phyloP scores from a whole-genome alignment of 805 yeast genomes.

The Kodamaea neixiangensis region DNA sequence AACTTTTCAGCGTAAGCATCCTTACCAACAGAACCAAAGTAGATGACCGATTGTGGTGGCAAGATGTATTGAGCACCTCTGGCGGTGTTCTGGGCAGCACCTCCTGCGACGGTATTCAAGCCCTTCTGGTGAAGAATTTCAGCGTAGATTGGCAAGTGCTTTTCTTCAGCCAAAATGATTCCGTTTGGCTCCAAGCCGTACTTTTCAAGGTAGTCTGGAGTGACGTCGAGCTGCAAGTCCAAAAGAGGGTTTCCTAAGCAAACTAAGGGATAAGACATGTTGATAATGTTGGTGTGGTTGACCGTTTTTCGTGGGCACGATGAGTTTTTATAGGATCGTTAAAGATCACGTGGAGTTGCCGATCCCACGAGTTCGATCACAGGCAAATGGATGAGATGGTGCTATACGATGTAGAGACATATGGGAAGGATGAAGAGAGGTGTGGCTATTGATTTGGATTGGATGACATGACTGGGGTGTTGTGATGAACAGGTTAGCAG shows the following conservation, averaged over 20 bases:
- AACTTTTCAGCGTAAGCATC: conserved; percentile 85
- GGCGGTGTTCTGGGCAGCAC: conserved; percentile 99
- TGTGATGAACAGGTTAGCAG: too few species aligned
- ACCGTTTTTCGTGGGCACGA: background rate
- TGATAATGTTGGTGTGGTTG: background rate
- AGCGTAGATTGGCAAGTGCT: conserved; percentile 82
- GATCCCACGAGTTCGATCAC: background rate
- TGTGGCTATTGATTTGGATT: too few species aligned
- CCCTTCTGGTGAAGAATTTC: conserved; percentile 66
- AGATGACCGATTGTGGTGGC: conserved; percentile 79
- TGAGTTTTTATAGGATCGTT: conserved; percentile 1
- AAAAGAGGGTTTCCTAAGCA: conserved; percentile 92
- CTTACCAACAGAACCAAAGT: conserved; percentile 95
- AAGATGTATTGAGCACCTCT: conserved; percentile 95
- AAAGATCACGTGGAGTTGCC: background rate
- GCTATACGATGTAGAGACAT: too few species aligned
- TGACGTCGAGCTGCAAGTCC: conserved; percentile 81
- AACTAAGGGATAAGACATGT: conserved; percentile 67
- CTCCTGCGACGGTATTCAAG: conserved; percentile 87
- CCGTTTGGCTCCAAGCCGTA: conserved; percentile 88
- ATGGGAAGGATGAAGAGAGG: too few species aligned
- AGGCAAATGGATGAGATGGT: too few species aligned
- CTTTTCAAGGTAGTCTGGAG: conserved; percentile 67
- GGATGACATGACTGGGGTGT: too few species aligned
- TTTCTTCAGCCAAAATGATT: conserved; percentile 84